A percentile compares a stretch with the other conserved stretches of the same genome.
phyloP scores from a whole-genome alignment of 1,139 yeast genomes.

The Yarrowia galli region DNA sequence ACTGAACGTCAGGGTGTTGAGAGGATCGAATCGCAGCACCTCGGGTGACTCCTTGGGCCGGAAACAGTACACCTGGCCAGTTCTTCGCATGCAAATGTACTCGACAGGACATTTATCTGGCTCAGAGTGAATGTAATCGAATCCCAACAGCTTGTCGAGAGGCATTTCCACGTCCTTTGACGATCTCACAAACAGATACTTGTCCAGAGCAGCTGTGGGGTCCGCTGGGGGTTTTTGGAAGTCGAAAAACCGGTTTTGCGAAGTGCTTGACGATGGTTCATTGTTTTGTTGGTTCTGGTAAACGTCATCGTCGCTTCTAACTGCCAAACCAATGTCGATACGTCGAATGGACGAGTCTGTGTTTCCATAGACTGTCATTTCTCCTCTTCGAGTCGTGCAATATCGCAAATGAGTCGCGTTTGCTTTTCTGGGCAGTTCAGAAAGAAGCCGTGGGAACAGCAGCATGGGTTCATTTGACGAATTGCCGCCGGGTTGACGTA shows the following conservation, averaged over 20 bases:
- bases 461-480: constrained; percentile 48
- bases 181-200: constrained; percentile 71
- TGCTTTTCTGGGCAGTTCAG: constrained; percentile 67
- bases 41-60: constrained; percentile 73
- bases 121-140: constrained; percentile 75
- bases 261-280: constrained; percentile 6
- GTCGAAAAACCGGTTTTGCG: constrained; percentile 19
- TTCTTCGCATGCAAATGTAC: constrained; percentile 85
- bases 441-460: constrained; percentile 69
- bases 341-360: constrained; percentile 83
- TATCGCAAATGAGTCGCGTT: constrained; percentile 73
- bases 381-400: constrained; percentile 72
- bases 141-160: constrained; percentile 81
- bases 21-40: constrained; percentile 69
- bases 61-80: constrained; percentile 87
- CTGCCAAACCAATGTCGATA: constrained; percentile 67
- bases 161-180: constrained; percentile 80
- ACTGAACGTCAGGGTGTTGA: constrained; percentile 70
- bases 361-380: constrained; percentile 79
- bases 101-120: constrained; percentile 53
- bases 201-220: constrained; percentile 37
- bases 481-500: constrained; percentile 47
- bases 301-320: neutral
- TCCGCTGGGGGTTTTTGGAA: constrained; percentile 34
- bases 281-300: constrained; percentile 22